Evolutionary conservation across 1,284 basidiomycete species (phyloP), one percentile per base, ranked within the genome.

Genomic region (Spongiforma sp.): DNA sequence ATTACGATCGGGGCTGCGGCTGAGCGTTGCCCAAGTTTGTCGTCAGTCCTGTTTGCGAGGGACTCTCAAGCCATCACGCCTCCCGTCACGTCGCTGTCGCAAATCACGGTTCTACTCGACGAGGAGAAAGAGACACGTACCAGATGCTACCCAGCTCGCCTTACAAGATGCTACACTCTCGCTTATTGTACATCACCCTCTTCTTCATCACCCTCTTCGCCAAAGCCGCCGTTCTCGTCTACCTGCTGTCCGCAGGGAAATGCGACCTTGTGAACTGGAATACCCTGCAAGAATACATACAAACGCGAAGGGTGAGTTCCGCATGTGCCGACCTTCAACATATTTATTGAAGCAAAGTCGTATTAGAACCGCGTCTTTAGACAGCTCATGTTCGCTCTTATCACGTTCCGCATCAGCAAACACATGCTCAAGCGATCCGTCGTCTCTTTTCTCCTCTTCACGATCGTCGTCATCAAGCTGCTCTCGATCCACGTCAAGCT

Each of bases 401-500:
- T 74, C 65, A 76, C 73, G 37, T 71, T 76, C 37, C 73, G 70
- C 19, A n/a, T 74, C 46, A 62, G 73, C 62, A 65, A 60, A 60
- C 66, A 73, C 56, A 73, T 75, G 68, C 59, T 75, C 61, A 75
- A 67, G 61, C 75, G 70, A 61, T 75, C 75, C 58, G 65, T 76
- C 39, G 59, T 75, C 48, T 67, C 70, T 36, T 73, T 75, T 59
- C 62, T 74, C 68, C 69, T 74, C 64, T 74, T 76, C 46, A 62
- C 73, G 58, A 74, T 74, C 70, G 62, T 74, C 63, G 65, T 71
- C 64, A 63, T 76, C 72, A 75, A 75, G 61, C 10, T 76, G 41
- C 63, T 76, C 24, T 63, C 70, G 57, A 62, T 74, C 57, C 72
- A 76, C 10, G 64, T 76, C 65, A 76, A 74, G 46, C 74, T 74